Evolutionary conservation across 495 filamentous ascomycete genomes (phyloP), one percentile per base, ranked within the genome.

Genomic region (Hypoxylon cercidicola): DNA sequence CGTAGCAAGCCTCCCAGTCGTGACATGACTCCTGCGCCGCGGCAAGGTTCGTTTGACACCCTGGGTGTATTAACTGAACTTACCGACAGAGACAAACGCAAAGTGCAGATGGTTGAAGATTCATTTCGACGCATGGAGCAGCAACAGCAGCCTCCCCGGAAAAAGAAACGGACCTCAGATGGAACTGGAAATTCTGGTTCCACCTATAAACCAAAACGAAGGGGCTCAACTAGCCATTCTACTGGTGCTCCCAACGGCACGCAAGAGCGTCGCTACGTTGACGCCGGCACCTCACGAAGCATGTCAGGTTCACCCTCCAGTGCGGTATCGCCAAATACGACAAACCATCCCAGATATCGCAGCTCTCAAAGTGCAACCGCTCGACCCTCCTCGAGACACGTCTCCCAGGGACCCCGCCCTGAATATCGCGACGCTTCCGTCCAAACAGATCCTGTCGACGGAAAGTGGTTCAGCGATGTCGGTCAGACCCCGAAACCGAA

Each of bases 31-130:
- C 93, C 92, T 0, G 77, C 80, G 2, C 78, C 80, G 30, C 79
- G 83, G 3, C 80, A 78, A 67, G 84, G 77, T 56, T 85, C 77
- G 68, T 84, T 74, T 60, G 82, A 76, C 64, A 82, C 68, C 46
- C 60, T 80, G 48, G 67, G 84, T 69, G 77, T 81, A 76, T 46
- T 87, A 77, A 67, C 78, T 1, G 92, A 91, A 70, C 82, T 92
- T 4, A 95, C 93, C 4, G 92, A 90, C 58, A 86, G 93, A 13
- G 93, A 97, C 66, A 91, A 91, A 74, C 86, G 91, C 39, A 97
- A 97, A 72, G 86, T 97, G 21, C 88, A 90, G 16, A 89, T 90
- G 74, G 83, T 92, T 13, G 93, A 97, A 72, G 90, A 91, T 70
- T 85, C 85, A 0, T 90, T 91, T 61, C 80, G 85, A 56, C 82